phyloP scores from a whole-genome alignment of 2,329 filamentous ascomycete species.

The Tympanopsis confertula region DNA sequence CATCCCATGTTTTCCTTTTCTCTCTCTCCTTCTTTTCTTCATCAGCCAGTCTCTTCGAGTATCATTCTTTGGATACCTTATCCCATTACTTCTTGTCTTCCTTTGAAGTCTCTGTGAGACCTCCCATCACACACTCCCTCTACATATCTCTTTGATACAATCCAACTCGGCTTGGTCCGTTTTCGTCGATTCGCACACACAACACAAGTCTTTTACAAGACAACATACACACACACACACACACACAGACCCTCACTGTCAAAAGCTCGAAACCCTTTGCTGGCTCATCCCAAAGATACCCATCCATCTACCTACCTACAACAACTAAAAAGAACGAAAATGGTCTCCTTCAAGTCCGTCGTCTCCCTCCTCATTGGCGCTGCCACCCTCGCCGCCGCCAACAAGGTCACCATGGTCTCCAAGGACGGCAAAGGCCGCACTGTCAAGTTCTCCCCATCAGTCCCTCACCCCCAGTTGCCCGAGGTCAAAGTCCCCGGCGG shows the following conservation, averaged over 20 bases:
- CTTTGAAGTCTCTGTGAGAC: too few relatives aligned
- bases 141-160: too few relatives aligned
- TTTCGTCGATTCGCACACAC: too few relatives aligned
- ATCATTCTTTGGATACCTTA: too few relatives aligned
- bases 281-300: slow-evolving; percentile 16
- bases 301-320: slow-evolving; percentile 20
- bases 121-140: too few relatives aligned
- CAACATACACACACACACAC: too few relatives aligned
- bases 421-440: slow-evolving; percentile 38
- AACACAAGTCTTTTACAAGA: too few relatives aligned
- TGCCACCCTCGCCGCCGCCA: slow-evolving; percentile 28
- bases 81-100: too few relatives aligned
- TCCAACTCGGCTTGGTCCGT: too few relatives aligned
- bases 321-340: slow-evolving; percentile 24
- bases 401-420: slow-evolving; percentile 44
- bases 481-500: slow-evolving; percentile 25
- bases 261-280: too few relatives aligned
- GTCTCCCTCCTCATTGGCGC: slow-evolving; percentile 28
- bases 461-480: slow-evolving; percentile 19
- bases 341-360: slow-evolving; percentile 33
- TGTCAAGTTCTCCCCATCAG: slow-evolving; percentile 35
- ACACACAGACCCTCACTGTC: too few relatives aligned
- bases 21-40: background rate
- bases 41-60: slow-evolving; percentile 13
- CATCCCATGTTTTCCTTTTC: too few relatives aligned